phyloP scores from a whole-genome alignment of 306 rosid species.

The Astragalus membranaceus region DNA sequence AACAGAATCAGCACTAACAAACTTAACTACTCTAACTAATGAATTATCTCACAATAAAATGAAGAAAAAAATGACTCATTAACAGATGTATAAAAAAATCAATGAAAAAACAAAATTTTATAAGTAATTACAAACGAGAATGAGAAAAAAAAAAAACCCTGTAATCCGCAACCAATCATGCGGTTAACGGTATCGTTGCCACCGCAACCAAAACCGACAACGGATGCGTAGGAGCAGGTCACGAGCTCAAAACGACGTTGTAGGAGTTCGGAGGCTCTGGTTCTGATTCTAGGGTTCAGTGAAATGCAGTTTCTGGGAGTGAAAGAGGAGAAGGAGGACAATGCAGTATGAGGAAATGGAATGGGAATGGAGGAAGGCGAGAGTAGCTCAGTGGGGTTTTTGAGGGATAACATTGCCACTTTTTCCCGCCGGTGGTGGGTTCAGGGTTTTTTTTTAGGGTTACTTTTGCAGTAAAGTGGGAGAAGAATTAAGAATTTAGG shows the following conservation, averaged over 20 bases:
- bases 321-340: constrained; percentile 17
- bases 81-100: neutral
- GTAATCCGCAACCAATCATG: constrained; percentile 88
- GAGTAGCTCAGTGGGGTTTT: constrained; percentile 42
- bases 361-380: constrained; percentile 34
- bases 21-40: too few species aligned
- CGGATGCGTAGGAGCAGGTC: constrained; percentile 55
- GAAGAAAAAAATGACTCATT: neutral
- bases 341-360: constrained; percentile 22
- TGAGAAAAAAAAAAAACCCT: constrained; percentile 36
- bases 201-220: constrained; percentile 91
- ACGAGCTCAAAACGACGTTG: constrained; percentile 24
- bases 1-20: too few species aligned
- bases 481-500: constrained; percentile 6
- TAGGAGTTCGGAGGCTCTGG: constrained; percentile 1
- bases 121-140: neutral
- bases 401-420: constrained; percentile 47
- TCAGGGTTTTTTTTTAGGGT: neutral
- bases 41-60: neutral
- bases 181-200: constrained; percentile 96
- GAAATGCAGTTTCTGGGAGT: constrained; percentile 17
- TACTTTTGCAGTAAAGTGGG: neutral
- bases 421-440: neutral
- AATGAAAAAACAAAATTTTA: neutral
- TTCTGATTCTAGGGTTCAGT: constrained; percentile 24